phyloP scores from a whole-genome alignment of 2,329 filamentous ascomycete genomes.

The Microcyclospora tardicrescens region DNA sequence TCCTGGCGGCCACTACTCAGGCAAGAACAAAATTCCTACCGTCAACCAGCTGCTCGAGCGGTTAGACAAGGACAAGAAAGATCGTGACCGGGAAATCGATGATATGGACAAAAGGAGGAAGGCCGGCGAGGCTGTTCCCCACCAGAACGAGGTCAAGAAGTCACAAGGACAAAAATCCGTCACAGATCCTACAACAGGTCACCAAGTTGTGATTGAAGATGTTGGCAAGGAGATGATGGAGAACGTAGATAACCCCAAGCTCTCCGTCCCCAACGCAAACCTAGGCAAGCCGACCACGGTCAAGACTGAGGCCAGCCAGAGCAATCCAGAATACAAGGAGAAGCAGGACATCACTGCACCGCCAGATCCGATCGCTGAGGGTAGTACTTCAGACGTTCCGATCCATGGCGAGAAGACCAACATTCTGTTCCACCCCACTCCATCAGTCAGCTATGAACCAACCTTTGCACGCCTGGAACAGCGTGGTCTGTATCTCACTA shows the following conservation, averaged over 20 bases:
- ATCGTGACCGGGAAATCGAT: conserved; percentile 61
- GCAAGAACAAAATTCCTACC: conserved; percentile 71
- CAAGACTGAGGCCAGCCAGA: conserved; percentile 57
- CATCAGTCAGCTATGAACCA: conserved; percentile 76
- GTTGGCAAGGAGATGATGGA: conserved; percentile 58
- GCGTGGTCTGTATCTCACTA: conserved; percentile 56
- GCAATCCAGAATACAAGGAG: conserved; percentile 65
- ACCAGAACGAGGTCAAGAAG: conserved; percentile 34
- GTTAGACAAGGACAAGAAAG: conserved; percentile 65
- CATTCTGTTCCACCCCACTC: conserved; percentile 88
- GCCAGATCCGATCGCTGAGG: conserved; percentile 69
- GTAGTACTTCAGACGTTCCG: conserved; percentile 82
- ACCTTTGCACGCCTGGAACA: conserved; percentile 69
- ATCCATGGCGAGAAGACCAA: conserved; percentile 96
- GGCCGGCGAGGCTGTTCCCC: conserved; percentile 34
- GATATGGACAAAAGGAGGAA: conserved; percentile 61
- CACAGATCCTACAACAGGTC: conserved; percentile 79
- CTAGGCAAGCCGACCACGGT: conserved; percentile 61
- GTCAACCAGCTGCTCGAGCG: conserved; percentile 70
- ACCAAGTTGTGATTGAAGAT: conserved; percentile 75
- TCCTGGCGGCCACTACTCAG: conserved; percentile 64
- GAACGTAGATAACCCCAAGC: conserved; percentile 56
- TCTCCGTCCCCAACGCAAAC: conserved; percentile 84
- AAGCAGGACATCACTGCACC: conserved; percentile 85
- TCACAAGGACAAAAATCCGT: conserved; percentile 45